Conservation (phyloP, 108 stramenopile genomes). For the Chaetoceros tenuissimus region DNA sequence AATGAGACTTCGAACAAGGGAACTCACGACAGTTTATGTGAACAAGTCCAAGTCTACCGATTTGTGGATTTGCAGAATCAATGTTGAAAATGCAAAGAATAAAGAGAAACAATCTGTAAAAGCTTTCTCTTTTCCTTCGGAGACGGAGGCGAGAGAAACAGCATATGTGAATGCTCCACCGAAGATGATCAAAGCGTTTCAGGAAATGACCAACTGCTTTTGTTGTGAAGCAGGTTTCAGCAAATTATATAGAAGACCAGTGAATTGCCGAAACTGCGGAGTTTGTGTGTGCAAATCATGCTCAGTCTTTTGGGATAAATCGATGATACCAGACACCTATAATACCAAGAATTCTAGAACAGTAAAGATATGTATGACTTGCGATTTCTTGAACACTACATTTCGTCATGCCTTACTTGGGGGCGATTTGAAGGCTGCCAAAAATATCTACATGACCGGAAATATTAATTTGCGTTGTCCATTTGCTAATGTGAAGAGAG, state of each 20-base stretch:
- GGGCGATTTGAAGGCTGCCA: slow-evolving; percentile 23
- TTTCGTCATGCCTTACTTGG: slow-evolving; percentile 36
- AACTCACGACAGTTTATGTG: slow-evolving; percentile 62
- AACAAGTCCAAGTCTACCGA: slow-evolving; percentile 69
- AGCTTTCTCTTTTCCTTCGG: slow-evolving; percentile 26
- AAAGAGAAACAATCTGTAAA: background rate
- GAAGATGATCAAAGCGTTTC: slow-evolving; percentile 27
- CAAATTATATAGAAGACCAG: slow-evolving; percentile 27
- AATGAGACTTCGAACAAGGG: slow-evolving; percentile 20
- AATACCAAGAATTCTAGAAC: slow-evolving; percentile 14
- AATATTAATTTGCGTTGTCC: slow-evolving; percentile 47
- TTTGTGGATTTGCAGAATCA: slow-evolving; percentile 76
- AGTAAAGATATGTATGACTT: slow-evolving; percentile 36
- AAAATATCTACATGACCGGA: slow-evolving; percentile 41
- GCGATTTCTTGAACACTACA: slow-evolving; percentile 23
- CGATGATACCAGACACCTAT: slow-evolving; percentile 48
- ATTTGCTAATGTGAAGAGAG: slow-evolving; percentile 18
- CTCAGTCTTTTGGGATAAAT: slow-evolving; percentile 23
- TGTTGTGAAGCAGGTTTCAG: slow-evolving; percentile 33
- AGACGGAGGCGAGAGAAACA: slow-evolving; percentile 44
- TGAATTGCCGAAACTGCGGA: slow-evolving; percentile 45
- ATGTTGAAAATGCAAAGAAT: slow-evolving; percentile 2
- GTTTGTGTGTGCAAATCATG: slow-evolving; percentile 39
- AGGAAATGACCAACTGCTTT: slow-evolving; percentile 24
- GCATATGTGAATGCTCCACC: slow-evolving; percentile 48